Percentiles rank a stretch among this genome's conserved stretches.
phyloP scores from a whole-genome alignment of 2,329 filamentous ascomycete genomes.

The Pyricularia sp. region DNA sequence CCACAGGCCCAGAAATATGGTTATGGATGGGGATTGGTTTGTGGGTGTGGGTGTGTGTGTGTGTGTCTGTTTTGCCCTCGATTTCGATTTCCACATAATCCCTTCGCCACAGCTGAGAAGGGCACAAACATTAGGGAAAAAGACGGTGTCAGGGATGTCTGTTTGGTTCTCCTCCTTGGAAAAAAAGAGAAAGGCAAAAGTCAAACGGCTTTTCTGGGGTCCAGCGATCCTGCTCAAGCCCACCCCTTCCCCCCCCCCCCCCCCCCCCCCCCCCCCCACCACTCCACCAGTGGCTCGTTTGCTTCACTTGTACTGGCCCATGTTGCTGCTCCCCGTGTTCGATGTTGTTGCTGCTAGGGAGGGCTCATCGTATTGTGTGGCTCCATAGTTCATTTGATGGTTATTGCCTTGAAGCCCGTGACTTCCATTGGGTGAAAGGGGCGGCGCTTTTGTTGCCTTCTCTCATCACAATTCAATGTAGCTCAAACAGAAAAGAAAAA shows the following conservation, averaged over 20 bases:
- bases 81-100: background rate
- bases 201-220: background rate
- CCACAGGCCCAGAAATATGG: no score
- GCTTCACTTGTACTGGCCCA: background rate
- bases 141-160: no score
- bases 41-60: no score
- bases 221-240: background rate
- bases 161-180: no score
- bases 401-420: background rate
- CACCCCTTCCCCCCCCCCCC: background rate
- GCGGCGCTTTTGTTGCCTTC: background rate
- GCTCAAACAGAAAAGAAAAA: background rate
- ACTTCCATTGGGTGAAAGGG: background rate
- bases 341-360: background rate
- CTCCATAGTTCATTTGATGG: background rate
- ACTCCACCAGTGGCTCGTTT: background rate
- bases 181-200: background rate
- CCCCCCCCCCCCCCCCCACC: background rate
- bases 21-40: no score
- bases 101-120: background rate
- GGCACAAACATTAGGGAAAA: no score
- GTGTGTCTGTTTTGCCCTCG: no score
- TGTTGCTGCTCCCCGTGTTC: no score
- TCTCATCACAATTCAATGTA: background rate
- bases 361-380: background rate